These are phyloP conservation scores for Eimeria zaria DNA, from an alignment of 169 alveolate genomes.

Conservation along the genomic window DNA sequence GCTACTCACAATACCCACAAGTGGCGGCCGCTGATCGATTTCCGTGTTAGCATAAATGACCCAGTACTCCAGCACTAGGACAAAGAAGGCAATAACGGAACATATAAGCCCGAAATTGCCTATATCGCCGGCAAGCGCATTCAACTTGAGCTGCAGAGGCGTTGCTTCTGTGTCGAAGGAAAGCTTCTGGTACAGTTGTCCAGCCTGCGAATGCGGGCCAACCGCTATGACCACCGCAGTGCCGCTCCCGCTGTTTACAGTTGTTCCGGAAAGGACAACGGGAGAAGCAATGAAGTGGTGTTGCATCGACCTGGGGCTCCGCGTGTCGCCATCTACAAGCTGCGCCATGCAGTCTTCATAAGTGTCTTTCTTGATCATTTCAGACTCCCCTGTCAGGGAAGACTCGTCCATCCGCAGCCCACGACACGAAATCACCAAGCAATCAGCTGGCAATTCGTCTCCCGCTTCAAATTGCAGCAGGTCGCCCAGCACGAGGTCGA, in stretches of 20 bases:
- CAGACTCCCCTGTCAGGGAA: slow-evolving; percentile 95
- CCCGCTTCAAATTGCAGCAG: slow-evolving; percentile 92
- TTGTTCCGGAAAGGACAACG: slow-evolving; percentile 93
- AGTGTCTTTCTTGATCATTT: slow-evolving; percentile 89
- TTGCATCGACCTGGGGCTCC: slow-evolving; percentile 75
- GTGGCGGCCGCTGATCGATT: slow-evolving; percentile 56
- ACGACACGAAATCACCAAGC: slow-evolving; percentile 90
- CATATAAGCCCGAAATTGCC: slow-evolving; percentile 90
- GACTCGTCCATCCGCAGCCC: slow-evolving; percentile 93
- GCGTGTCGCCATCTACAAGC: slow-evolving; percentile 63
- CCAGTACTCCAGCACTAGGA: slow-evolving; percentile 88
- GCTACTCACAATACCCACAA: slow-evolving; percentile 65
- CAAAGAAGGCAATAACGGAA: slow-evolving; percentile 91
- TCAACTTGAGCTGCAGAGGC: slow-evolving; percentile 92
- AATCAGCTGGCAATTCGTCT: slow-evolving; percentile 88
- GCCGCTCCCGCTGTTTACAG: slow-evolving; percentile 93
- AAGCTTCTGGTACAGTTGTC: slow-evolving; percentile 87
- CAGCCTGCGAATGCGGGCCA: slow-evolving; percentile 91
- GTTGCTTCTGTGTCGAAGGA: slow-evolving; percentile 89
- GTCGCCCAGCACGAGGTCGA: slow-evolving; percentile 95
- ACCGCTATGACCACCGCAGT: slow-evolving; percentile 92
- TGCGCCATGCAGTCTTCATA: slow-evolving; percentile 86
- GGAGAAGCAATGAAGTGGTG: slow-evolving; percentile 91
- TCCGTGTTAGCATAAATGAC: slow-evolving; percentile 42
- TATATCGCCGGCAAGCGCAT: slow-evolving; percentile 91